A percentile compares a stretch with the other conserved stretches of the same genome.
Evolutionary conservation across 345 rosid species (phyloP).

Genomic region (Linum trigynum): DNA sequence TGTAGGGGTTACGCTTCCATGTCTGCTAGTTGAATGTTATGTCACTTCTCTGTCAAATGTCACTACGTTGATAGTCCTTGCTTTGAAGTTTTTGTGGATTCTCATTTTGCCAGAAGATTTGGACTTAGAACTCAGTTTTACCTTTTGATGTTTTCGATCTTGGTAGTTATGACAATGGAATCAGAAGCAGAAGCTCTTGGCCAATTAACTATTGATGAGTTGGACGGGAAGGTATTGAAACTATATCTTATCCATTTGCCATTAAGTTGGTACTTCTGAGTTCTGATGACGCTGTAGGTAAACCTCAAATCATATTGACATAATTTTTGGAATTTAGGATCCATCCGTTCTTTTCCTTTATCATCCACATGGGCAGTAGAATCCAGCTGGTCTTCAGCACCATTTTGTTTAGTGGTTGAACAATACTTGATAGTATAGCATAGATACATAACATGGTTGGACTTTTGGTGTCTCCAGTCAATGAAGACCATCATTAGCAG

Average conservation of each 20-base stretch:
- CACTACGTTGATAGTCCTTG: background rate
- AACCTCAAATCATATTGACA: background rate
- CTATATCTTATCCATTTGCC: background rate
- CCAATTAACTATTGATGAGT: slow-evolving; percentile 54
- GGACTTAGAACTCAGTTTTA: slow-evolving; percentile 1
- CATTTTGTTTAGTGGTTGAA: background rate
- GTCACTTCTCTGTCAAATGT: background rate
- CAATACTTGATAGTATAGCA: background rate
- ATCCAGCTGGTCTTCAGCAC: background rate
- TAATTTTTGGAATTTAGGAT: background rate
- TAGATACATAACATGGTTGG: background rate
- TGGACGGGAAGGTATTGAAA: slow-evolving; percentile 57
- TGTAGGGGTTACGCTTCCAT: too few relatives aligned
- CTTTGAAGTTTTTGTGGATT: background rate
- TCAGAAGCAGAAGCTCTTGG: slow-evolving; percentile 64
- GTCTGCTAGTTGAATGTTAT: background rate
- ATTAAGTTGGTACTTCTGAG: background rate
- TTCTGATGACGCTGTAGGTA: background rate
- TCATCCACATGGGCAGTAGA: background rate
- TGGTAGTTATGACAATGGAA: slow-evolving; percentile 50
- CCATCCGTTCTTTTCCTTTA: slow-evolving; percentile 1
- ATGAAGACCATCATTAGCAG: background rate
- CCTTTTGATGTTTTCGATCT: slow-evolving; percentile 7
- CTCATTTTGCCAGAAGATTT: background rate
- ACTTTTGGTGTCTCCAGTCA: background rate